Base-by-base conservation (phyloP, 768 basidiomycete species). In the Rhodotorula graminis region DNA sequence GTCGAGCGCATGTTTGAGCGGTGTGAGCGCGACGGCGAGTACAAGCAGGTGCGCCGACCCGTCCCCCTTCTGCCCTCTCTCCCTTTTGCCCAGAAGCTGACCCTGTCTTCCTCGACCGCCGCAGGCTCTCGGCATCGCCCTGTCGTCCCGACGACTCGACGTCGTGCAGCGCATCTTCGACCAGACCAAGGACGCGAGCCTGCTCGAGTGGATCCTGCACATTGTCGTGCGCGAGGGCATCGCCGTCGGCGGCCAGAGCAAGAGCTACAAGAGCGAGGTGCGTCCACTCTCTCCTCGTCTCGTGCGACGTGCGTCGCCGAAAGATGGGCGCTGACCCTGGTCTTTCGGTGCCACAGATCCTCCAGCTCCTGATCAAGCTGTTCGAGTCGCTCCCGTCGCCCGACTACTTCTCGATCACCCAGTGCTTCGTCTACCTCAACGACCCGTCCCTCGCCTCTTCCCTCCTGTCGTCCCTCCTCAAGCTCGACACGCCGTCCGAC, bases 181-280 rank as follows among this genome's bases (percentile, higher is more conserved):
- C 53, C 82, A 86, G 71, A 90, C 89, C 10, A 84, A 85, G 56
- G 95, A 98, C 77, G 87, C 88, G 21, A 85, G 86, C 15, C 84
- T 97, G 11, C 85, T 99, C 14, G 87, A 90, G 37, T 99, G 98
- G 80, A 87, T 95, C 40, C 90, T 98, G 86, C 90, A 93, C 74
- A 90, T 91, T 53, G 90, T 92, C 58, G 88, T 94, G 55, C 91
- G 93, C 78, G 91, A 92, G 33, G 89, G 90, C 12, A 92, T 93
- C 80, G 89, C 90, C 3, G 87, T 96, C 37, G 80, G 80, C 12
- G 76, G 72, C 1, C 77, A 76, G 76, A 70, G 78, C 21, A 67
- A 70, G 25, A 77, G 78, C 5, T 82, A 82, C 75, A 74, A 81
- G 67, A 73, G 77, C 64, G 76, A 79, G 65, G 82, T 82, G 69